These are phyloP conservation scores for Pseudopyricularia javanii DNA, from an alignment of 2,329 filamentous ascomycete genomes.

Conservation along the genomic window DNA sequence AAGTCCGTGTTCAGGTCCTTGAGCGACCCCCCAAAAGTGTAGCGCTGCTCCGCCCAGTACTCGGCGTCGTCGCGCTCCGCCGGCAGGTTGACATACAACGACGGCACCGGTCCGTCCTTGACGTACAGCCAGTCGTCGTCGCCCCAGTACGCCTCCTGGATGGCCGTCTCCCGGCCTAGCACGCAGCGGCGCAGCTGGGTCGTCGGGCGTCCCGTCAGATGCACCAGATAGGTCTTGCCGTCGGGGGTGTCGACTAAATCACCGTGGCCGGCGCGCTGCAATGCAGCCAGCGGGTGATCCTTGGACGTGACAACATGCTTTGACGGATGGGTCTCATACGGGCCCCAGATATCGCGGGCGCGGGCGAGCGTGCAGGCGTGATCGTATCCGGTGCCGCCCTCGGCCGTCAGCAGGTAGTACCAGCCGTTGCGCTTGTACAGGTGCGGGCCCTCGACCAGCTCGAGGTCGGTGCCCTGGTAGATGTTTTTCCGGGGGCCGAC, in stretches of 20 bases:
- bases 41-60: constrained; percentile 37
- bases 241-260: constrained; percentile 37
- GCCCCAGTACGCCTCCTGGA: constrained; percentile 47
- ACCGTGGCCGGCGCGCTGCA: constrained; percentile 66
- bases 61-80: constrained; percentile 29
- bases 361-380: constrained; percentile 42
- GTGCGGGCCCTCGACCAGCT: constrained; percentile 29
- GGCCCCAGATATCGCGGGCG: constrained; percentile 40
- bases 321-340: constrained; percentile 47
- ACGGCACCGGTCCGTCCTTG: constrained; percentile 43
- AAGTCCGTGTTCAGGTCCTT: constrained; percentile 35
- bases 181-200: constrained; percentile 39
- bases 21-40: constrained; percentile 25
- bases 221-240: constrained; percentile 40
- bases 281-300: constrained; percentile 31
- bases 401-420: constrained; percentile 31
- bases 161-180: constrained; percentile 40
- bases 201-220: constrained; percentile 36
- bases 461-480: constrained; percentile 41
- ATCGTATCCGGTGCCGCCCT: constrained; percentile 29
- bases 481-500: constrained; percentile 43
- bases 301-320: constrained; percentile 42
- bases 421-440: constrained; percentile 27
- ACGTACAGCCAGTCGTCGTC: constrained; percentile 51
- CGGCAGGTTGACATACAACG: constrained; percentile 37